phyloP scores from a whole-genome alignment of 176 grass and related monocot species.

The Triticum timopheevii region DNA sequence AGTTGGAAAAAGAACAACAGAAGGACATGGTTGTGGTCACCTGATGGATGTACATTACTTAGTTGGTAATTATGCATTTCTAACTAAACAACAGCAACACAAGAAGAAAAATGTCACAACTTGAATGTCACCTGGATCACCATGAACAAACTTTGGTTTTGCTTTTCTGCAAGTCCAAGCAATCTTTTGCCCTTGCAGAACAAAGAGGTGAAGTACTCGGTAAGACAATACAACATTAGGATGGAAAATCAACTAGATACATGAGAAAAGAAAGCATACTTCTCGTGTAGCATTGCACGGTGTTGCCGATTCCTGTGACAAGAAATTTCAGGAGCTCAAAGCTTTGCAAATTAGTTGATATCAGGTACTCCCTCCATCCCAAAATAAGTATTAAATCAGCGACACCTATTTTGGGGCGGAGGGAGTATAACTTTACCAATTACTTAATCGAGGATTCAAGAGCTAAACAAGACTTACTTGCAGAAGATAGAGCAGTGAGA shows the following conservation, averaged over 20 bases:
- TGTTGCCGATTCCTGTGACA: constrained; percentile 55
- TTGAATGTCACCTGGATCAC: constrained; percentile 45
- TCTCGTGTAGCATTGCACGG: constrained; percentile 48
- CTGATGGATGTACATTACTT: constrained; percentile 18
- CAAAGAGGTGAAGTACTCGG: neutral
- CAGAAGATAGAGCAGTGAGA: constrained; percentile 57
- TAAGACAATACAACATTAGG: neutral
- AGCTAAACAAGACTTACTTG: constrained; percentile 54
- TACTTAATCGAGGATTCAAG: neutral
- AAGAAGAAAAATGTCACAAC: neutral
- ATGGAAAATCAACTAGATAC: constrained; percentile 2
- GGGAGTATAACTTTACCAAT: neutral
- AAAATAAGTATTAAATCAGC: too few relatives aligned
- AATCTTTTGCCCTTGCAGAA: constrained; percentile 57
- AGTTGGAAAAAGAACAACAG: constrained; percentile 53
- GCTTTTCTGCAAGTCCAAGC: constrained; percentile 53
- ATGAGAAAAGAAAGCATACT: constrained; percentile 42
- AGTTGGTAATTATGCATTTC: constrained; percentile 7
- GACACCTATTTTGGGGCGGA: too few relatives aligned
- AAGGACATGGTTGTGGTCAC: constrained; percentile 36
- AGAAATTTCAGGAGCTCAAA: constrained; percentile 22
- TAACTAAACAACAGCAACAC: neutral
- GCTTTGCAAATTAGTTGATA: constrained; percentile 11
- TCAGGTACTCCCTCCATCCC: neutral
- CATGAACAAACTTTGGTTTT: constrained; percentile 39